Conservation (phyloP, 208 protist species). For the Vickermania ingenoplastis region DNA sequence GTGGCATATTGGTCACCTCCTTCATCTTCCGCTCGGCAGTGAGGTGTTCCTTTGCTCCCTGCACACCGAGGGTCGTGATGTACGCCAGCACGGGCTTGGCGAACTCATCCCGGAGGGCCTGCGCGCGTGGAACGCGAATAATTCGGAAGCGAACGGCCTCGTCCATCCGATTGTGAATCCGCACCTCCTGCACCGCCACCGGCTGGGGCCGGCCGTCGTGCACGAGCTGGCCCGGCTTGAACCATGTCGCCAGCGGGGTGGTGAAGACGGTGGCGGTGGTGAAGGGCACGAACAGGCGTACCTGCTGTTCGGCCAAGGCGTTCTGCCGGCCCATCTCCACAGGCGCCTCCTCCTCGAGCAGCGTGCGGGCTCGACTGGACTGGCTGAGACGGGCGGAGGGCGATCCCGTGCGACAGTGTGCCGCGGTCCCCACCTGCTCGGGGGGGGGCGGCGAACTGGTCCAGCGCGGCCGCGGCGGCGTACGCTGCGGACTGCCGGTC, state of each 20-base stretch:
- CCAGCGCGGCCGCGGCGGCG: neutral
- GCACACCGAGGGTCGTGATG: neutral
- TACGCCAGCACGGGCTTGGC: neutral
- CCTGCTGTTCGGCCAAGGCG: constrained; percentile 22
- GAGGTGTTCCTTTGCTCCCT: neutral
- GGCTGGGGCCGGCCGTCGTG: constrained; percentile 76
- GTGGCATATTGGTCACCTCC: constrained; percentile 33
- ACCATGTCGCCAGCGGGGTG: constrained; percentile 48
- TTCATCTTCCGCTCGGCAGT: constrained; percentile 21
- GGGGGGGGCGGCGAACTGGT: neutral
- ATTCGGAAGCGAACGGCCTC: constrained; percentile 37
- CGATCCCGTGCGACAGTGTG: neutral
- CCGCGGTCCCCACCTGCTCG: neutral
- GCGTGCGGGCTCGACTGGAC: neutral
- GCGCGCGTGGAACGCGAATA: constrained; percentile 8
- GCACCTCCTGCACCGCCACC: constrained; percentile 42
- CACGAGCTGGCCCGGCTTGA: constrained; percentile 56
- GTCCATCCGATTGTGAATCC: constrained; percentile 37
- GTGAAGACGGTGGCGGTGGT: constrained; percentile 29
- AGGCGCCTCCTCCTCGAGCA: too few species aligned
- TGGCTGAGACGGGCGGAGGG: neutral
- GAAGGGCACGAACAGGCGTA: constrained; percentile 44
- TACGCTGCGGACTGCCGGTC: neutral
- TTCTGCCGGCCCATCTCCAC: neutral
- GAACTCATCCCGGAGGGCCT: neutral